phyloP scores from a whole-genome alignment of 495 filamentous ascomycete species.

The Acidomyces sp. region DNA sequence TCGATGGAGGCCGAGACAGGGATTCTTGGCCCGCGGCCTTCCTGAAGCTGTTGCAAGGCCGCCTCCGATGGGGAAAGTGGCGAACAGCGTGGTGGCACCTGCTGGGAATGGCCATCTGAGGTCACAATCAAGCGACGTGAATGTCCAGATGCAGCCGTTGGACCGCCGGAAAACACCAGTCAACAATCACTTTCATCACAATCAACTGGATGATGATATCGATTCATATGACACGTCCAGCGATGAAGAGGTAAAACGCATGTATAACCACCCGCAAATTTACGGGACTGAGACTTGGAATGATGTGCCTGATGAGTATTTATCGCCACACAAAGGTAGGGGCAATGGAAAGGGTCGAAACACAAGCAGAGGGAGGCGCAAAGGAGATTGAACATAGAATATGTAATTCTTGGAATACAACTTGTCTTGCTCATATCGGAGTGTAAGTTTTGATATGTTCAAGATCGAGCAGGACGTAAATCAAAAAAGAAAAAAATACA shows the following conservation, averaged over 20 bases:
- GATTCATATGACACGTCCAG: slow-evolving; percentile 23
- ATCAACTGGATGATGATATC: slow-evolving; percentile 9
- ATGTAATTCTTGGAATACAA: not conserved
- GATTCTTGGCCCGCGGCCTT: slow-evolving; percentile 8
- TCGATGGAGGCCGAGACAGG: slow-evolving; percentile 14
- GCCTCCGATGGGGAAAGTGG: not conserved
- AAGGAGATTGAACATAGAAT: slow-evolving; percentile 14
- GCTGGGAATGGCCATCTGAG: slow-evolving; percentile 1
- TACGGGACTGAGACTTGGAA: slow-evolving; percentile 25
- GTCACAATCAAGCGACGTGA: too few relatives aligned
- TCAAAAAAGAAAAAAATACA: too few relatives aligned
- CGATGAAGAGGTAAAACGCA: slow-evolving; percentile 19
- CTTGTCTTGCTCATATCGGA: too few relatives aligned
- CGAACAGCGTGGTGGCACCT: not conserved
- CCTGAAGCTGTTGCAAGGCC: not conserved
- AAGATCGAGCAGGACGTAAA: too few relatives aligned
- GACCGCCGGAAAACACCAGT: slow-evolving; percentile 21
- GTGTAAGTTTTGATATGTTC: too few relatives aligned
- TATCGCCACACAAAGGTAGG: slow-evolving; percentile 17
- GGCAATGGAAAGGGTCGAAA: slow-evolving; percentile 1
- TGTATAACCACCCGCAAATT: slow-evolving; percentile 10
- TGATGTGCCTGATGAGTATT: slow-evolving; percentile 28
- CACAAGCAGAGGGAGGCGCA: slow-evolving; percentile 10
- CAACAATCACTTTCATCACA: not conserved
- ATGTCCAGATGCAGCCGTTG: slow-evolving; percentile 20